Conservation (phyloP, 768 basidiomycete species). For the Chalciporus piperatus region DNA sequence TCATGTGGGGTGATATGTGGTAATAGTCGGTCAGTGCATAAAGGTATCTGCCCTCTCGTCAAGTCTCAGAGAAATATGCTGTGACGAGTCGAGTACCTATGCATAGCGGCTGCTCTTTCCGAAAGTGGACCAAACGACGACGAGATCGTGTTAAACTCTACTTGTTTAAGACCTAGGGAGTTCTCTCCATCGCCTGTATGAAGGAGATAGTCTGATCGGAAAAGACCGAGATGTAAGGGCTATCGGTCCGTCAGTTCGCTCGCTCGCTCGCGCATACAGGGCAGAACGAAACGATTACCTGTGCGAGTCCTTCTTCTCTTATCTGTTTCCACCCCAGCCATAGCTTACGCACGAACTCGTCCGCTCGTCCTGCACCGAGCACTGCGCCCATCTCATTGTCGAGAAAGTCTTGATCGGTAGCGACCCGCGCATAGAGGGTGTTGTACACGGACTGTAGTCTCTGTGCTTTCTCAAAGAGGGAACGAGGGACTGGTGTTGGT, state of each 20-base stretch:
- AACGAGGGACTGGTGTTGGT: slow-evolving; percentile 81
- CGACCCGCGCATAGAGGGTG: slow-evolving; percentile 78
- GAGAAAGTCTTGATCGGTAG: slow-evolving; percentile 75
- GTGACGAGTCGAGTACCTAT: slow-evolving; percentile 61
- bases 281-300: slow-evolving; percentile 38
- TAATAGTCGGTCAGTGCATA: slow-evolving; percentile 65
- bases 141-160: slow-evolving; percentile 98
- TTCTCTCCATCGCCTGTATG: slow-evolving; percentile 47
- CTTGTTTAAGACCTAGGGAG: slow-evolving; percentile 70
- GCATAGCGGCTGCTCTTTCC: slow-evolving; percentile 62
- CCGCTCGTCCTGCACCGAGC: slow-evolving; percentile 74
- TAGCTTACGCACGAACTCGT: slow-evolving; percentile 80
- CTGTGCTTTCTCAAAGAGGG: slow-evolving; percentile 62
- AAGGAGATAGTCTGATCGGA: slow-evolving; percentile 92
- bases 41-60: slow-evolving; percentile 54
- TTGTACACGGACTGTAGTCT: slow-evolving; percentile 79
- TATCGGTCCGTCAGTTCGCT: slow-evolving; percentile 28
- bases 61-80: background rate
- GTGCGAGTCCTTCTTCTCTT: slow-evolving; percentile 57
- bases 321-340: slow-evolving; percentile 86
- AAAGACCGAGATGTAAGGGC: slow-evolving; percentile 85
- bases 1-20: slow-evolving; percentile 50
- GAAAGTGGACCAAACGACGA: slow-evolving; percentile 85
- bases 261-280: slow-evolving; percentile 3
- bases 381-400: slow-evolving; percentile 82